Evolutionary conservation across 1,284 basidiomycete species (phyloP).

Genomic region (Pseudozyma sp.): DNA sequence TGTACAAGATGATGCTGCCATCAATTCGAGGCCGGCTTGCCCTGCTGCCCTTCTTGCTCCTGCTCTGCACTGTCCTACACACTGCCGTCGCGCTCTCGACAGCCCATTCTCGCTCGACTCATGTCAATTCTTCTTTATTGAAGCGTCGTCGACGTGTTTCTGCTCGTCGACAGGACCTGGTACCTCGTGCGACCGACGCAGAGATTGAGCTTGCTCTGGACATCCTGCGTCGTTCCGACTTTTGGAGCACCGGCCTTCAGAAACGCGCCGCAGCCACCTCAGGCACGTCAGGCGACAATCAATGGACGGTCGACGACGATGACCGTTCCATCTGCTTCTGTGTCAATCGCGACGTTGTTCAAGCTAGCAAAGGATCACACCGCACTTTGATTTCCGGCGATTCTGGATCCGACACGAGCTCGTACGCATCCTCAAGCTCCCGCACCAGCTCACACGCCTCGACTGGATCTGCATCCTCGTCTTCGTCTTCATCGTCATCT

Average conservation of each 20-base stretch:
- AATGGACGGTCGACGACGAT: constrained; percentile 35
- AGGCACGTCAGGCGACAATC: constrained; percentile 17
- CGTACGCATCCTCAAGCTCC: constrained; percentile 8
- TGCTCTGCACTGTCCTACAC: constrained; percentile 10
- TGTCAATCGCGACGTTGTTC: constrained; percentile 21
- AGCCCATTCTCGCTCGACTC: not conserved
- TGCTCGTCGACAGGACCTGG: constrained; percentile 17
- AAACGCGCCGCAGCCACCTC: constrained; percentile 20
- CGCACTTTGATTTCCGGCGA: constrained; percentile 1
- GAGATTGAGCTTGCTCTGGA: constrained; percentile 31
- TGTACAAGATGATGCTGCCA: constrained; percentile 19
- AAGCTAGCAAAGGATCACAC: not conserved
- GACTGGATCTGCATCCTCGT: not conserved
- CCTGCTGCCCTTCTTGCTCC: constrained; percentile 16
- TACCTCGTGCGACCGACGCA: constrained; percentile 21
- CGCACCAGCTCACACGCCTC: not conserved
- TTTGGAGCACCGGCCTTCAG: constrained; percentile 14
- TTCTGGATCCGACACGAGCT: not conserved
- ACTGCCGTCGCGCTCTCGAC: constrained; percentile 4
- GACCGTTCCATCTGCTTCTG: constrained; percentile 39
- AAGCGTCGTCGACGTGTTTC: constrained; percentile 19
- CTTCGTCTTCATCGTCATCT: constrained; percentile 8
- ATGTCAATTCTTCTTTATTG: constrained; percentile 12
- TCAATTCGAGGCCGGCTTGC: constrained; percentile 10
- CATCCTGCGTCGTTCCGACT: constrained; percentile 28